These are phyloP conservation scores for Aureobasidium sp. DNA, from an alignment of 2,329 filamentous ascomycete species.

Conservation along the genomic window DNA sequence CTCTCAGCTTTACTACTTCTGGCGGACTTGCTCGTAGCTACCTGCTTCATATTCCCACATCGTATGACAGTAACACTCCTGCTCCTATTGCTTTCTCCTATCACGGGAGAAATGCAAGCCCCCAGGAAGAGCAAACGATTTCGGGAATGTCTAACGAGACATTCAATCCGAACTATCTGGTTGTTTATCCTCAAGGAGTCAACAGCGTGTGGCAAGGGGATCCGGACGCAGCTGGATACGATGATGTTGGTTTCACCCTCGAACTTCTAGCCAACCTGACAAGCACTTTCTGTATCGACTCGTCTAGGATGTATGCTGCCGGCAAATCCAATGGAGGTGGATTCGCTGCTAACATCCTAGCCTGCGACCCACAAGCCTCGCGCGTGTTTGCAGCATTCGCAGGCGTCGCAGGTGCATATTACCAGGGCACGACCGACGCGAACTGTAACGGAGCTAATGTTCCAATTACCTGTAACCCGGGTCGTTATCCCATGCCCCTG, in stretches of 20 bases:
- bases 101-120: constrained; percentile 37
- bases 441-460: constrained; percentile 21
- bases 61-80: constrained; percentile 33
- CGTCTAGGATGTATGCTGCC: constrained; percentile 35
- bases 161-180: constrained; percentile 40
- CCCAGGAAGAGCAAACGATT: constrained; percentile 35
- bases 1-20: constrained; percentile 20
- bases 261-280: constrained; percentile 36
- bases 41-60: constrained; percentile 34
- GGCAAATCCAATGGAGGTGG: constrained; percentile 51
- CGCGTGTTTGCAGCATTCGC: constrained; percentile 46
- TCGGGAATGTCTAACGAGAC: constrained; percentile 41
- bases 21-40: constrained; percentile 28
- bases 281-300: constrained; percentile 39
- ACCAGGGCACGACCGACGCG: constrained; percentile 27
- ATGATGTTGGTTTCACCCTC: constrained; percentile 39
- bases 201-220: constrained; percentile 37
- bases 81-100: constrained; percentile 43
- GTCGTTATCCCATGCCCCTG: constrained; percentile 31
- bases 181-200: constrained; percentile 40
- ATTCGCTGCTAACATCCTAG: constrained; percentile 40
- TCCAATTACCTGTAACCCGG: constrained; percentile 24
- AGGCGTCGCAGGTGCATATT: constrained; percentile 42
- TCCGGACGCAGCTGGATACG: constrained; percentile 32
- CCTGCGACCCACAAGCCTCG: constrained; percentile 38